phyloP scores from a whole-genome alignment of 169 alveolate genomes.

The Eimeria praecox region DNA sequence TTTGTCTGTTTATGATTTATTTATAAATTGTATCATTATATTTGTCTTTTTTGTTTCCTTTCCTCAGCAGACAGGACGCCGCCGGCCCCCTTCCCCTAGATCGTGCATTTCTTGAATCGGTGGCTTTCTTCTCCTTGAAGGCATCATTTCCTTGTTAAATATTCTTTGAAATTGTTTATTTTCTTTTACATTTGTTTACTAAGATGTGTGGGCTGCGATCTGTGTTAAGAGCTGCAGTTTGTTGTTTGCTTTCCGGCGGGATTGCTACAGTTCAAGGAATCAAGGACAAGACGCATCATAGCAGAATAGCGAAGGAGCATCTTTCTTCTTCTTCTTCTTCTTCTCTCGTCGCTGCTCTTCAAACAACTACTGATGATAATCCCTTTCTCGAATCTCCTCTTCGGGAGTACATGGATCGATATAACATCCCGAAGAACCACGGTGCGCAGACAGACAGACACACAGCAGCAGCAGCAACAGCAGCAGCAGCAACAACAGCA shows the following conservation, averaged over 20 bases:
- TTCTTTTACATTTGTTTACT: too few relatives aligned
- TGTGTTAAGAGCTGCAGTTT: background rate
- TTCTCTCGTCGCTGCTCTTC: background rate
- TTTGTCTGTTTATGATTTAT: background rate
- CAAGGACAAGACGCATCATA: background rate
- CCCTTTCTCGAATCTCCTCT: conserved; percentile 38
- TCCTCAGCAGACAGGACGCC: background rate
- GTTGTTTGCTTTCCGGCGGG: background rate
- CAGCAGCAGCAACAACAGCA: background rate
- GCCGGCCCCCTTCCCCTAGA: background rate
- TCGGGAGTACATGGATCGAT: conserved; percentile 7
- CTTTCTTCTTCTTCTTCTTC: too few relatives aligned
- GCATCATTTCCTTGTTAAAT: background rate
- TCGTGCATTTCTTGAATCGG: background rate
- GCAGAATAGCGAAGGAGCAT: background rate
- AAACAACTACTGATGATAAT: background rate
- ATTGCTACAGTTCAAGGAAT: background rate
- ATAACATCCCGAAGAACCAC: conserved; percentile 67
- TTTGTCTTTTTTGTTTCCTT: background rate
- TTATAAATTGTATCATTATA: background rate
- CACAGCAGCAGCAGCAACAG: background rate
- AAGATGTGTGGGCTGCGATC: background rate
- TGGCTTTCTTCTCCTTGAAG: background rate
- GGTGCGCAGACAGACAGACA: conserved; percentile 14
- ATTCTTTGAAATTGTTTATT: background rate